Base-by-base conservation (phyloP, 2,329 filamentous ascomycete species). In the Acephala macrosclerotiorum region DNA sequence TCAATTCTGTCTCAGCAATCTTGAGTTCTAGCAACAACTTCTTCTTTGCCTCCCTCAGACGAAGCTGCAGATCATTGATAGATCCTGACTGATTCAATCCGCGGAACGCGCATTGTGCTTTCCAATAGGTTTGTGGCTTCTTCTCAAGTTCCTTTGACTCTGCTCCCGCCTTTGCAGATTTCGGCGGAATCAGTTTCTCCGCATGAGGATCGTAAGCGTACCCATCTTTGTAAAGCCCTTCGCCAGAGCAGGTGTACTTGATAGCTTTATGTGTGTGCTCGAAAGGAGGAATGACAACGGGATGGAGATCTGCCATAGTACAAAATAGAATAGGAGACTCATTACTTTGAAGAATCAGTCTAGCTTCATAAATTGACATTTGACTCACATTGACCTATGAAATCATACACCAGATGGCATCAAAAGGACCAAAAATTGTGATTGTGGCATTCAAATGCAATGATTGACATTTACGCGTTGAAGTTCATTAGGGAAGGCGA, bases 161-260 rank as follows among this genome's bases (percentile, higher is more conserved):
- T 11, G 57, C 33, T 35, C 59, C 33, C 5, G 57, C 33, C 26
- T 71, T 68, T 12, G 60, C 35, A 18, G n/a, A 42, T 53, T 71
- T 71, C 14, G 67, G 63, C 12, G 66, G 65, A 42, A 72, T 53
- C 25, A 60, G 42, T 35, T 62, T 70, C 59, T 67, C 60, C 12
- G 64, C 58, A 26, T 72, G 56, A 29, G 68, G 29, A 56, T 71
- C 58, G 58, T 69, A 71, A 25, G 40, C 7, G 20, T 57, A 68
- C 1, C 64, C 64, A 47, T 71, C 70, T 57, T 71, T 71, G 11
- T 29, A 58, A 14, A 69, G 61, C 36, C 64, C 64, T 40, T 71
- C 65, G 58, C 66, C 62, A n/a, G 61, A 61, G 40, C 70, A 71
- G 20, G 62, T 65, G 29, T 65, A 69, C n/a, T 62, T 68, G 47